These are phyloP conservation scores for Protoeuglena noctilucae DNA, from an alignment of 139 green algal species.

Conservation along the genomic window DNA sequence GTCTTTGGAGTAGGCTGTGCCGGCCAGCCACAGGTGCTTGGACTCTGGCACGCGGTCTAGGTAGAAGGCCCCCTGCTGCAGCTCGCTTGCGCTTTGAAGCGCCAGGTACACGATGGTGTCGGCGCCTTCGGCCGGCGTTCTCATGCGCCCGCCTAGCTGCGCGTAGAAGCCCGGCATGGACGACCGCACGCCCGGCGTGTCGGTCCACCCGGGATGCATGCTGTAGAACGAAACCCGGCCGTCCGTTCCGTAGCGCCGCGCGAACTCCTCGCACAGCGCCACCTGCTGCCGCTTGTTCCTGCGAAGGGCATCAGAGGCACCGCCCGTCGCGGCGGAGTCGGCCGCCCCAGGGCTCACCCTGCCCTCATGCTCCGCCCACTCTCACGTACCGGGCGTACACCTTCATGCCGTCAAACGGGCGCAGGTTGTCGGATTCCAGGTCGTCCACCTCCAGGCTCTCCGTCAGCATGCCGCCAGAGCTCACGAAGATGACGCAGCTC, in stretches of 20 bases:
- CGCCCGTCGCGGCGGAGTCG: too few species aligned
- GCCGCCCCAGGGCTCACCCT: too few species aligned
- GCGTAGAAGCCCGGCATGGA: slow-evolving; percentile 40
- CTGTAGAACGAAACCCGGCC: slow-evolving; percentile 11
- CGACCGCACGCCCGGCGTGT: slow-evolving; percentile 39
- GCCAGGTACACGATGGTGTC: slow-evolving; percentile 47
- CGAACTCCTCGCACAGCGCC: slow-evolving; percentile 27
- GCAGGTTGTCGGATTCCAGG: slow-evolving; percentile 13
- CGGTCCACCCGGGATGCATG: slow-evolving; percentile 41
- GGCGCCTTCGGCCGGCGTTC: slow-evolving; percentile 21
- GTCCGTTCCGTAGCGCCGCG: slow-evolving; percentile 9
- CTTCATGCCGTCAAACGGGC: slow-evolving; percentile 20
- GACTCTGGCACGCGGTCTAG: slow-evolving; percentile 29
- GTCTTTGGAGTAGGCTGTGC: slow-evolving; percentile 34
- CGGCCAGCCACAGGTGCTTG: slow-evolving; percentile 32
- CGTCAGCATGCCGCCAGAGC: slow-evolving; percentile 36
- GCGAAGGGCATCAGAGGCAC: too few species aligned
- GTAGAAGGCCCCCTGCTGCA: slow-evolving; percentile 43
- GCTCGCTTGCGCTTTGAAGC: slow-evolving; percentile 22
- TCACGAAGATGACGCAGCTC: slow-evolving; percentile 35
- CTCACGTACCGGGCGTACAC: slow-evolving; percentile 29
- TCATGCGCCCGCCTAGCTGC: neutral
- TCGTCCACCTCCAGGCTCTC: slow-evolving; percentile 29
- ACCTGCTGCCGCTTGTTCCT: slow-evolving; percentile 2
- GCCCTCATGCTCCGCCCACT: slow-evolving; percentile 34